Conservation (phyloP, 108 stramenopile genomes). For the Cyclotella choctawhatcheeana region DNA sequence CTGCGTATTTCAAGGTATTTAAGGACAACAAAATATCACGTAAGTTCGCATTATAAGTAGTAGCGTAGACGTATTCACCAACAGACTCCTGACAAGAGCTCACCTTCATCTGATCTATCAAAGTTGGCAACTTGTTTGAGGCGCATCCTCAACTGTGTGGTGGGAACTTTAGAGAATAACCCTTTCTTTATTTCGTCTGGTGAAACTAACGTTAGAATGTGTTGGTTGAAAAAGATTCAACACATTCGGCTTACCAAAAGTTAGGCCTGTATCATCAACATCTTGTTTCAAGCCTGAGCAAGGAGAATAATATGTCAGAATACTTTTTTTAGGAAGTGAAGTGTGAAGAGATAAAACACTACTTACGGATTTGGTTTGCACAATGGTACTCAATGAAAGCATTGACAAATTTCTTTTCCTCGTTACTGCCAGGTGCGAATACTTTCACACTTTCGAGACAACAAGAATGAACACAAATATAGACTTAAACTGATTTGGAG, state of each 20-base stretch:
- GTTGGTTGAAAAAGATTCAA: too few species aligned
- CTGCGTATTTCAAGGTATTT: neutral
- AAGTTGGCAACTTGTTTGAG: slow-evolving; percentile 83
- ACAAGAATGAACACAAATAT: neutral
- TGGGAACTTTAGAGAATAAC: slow-evolving; percentile 54
- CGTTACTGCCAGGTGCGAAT: slow-evolving; percentile 79
- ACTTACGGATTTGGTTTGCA: slow-evolving; percentile 1
- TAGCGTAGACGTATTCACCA: too few species aligned
- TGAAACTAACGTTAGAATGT: too few species aligned
- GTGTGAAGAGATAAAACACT: neutral
- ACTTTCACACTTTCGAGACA: slow-evolving; percentile 52
- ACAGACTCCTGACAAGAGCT: neutral
- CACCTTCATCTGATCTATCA: slow-evolving; percentile 63
- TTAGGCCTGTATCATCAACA: too few species aligned
- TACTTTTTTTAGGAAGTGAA: slow-evolving; percentile 63
- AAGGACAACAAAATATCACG: neutral
- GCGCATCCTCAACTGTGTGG: slow-evolving; percentile 64
- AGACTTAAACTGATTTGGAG: neutral
- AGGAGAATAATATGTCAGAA: slow-evolving; percentile 45
- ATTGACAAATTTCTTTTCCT: slow-evolving; percentile 82
- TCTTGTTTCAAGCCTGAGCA: slow-evolving; percentile 68
- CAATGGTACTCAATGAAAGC: slow-evolving; percentile 76
- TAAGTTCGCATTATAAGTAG: too few species aligned
- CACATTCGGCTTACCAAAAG: too few species aligned
- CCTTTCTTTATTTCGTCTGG: too few species aligned